Conservation (phyloP, 139 green algal species). For the Chlorella sp. region DNA sequence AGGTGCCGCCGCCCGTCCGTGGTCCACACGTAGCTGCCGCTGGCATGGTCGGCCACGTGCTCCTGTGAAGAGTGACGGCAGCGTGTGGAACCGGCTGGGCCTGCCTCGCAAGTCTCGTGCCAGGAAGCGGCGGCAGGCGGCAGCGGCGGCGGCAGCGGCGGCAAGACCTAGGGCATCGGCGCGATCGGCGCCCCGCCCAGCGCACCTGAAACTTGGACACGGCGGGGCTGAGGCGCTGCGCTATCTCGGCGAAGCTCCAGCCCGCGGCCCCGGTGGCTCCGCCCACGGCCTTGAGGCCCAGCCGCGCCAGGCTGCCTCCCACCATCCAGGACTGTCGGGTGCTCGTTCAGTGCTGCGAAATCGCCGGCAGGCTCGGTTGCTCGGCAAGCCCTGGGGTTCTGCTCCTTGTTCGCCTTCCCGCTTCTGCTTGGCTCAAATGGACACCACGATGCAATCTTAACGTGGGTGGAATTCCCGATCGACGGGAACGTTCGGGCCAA, state of each 20-base stretch:
- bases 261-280: not conserved
- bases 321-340: not conserved
- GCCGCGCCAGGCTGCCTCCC: not conserved
- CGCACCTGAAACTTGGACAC: slow-evolving; percentile 40
- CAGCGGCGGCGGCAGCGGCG: not conserved
- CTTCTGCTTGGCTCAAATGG: too few relatives aligned
- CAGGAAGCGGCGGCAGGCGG: not conserved
- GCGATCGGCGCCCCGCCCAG: not conserved
- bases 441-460: too few relatives aligned
- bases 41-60: slow-evolving; percentile 58
- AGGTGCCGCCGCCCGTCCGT: slow-evolving; percentile 70
- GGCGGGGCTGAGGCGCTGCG: slow-evolving; percentile 32
- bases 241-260: slow-evolving; percentile 5
- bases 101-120: not conserved
- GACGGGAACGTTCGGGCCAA: too few relatives aligned
- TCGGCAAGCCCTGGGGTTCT: too few relatives aligned
- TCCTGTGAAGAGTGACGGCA: slow-evolving; percentile 57
- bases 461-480: too few relatives aligned
- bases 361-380: too few relatives aligned
- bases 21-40: slow-evolving; percentile 73
- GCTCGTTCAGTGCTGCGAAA: too few relatives aligned
- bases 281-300: not conserved
- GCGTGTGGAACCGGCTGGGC: too few relatives aligned
- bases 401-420: too few relatives aligned
- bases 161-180: not conserved